Evolutionary conservation across 208 protist genomes (phyloP), one percentile per base, ranked within the genome.

Genomic region (Leishmania martiniquensis): DNA sequence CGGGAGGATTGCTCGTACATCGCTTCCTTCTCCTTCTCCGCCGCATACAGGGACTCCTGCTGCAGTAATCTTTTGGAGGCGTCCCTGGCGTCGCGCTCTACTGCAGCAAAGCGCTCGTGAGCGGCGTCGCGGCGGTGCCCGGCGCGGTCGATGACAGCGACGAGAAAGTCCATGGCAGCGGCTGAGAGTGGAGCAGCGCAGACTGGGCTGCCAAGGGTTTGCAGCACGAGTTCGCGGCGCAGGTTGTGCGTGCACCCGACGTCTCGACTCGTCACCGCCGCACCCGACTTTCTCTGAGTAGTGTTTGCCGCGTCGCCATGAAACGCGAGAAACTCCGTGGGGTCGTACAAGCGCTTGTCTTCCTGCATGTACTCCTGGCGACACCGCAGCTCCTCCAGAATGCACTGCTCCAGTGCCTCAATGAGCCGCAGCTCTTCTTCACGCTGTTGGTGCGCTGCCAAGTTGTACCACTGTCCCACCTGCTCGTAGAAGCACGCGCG

Each of bases 1-100:
- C 77, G 60, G 29, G 82, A 59, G 45, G 84, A 83, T n/a, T 76
- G 54, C 47, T 82, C 80, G 76, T 88, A 88, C 76, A 87, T 85
- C 44, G 87, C 88, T 57, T 85, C 83, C 75, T 90, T 89, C 54
- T 95, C 91, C 82, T 86, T 90, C 71, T 87, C 86, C 20, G 73
- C 76, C 0, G 75, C 70, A 10, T 93, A 78, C 34, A 84, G n/a
- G 62, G 66, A 47, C 68, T 88, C 79, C 20, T 80, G 83, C 51
- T 87, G 81, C 44, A 65, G 37, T 37, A 89, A 37, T 51, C 78
- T 82, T 59, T 70, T 75, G 29, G 75, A 67, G 20, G 82, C 70
- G 2, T 91, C 83, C 1, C 81, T 67, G 6, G 87, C 82, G 12
- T 63, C 57, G 59, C 74, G 66, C 70, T 89, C 84, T 0, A 80